These are phyloP conservation scores for Cystofilobasidium macerans DNA, from an alignment of 768 basidiomycete species.

Conservation along the genomic window DNA sequence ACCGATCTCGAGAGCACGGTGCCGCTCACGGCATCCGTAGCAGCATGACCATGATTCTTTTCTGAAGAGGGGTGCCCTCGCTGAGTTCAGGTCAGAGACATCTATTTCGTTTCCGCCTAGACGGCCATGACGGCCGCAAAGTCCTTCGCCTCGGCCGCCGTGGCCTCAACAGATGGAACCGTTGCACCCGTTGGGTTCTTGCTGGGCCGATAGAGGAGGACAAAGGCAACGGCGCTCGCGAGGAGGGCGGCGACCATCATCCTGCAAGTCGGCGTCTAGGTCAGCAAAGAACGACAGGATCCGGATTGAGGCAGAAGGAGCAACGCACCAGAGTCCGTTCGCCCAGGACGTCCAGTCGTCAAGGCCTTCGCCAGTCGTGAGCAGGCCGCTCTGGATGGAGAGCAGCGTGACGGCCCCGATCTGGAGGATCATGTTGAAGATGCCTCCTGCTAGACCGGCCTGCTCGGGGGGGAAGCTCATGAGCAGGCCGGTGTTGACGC, in stretches of 20 bases:
- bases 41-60: too few species aligned
- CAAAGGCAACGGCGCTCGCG: background rate
- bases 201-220: background rate
- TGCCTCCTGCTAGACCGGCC: background rate
- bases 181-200: too few species aligned
- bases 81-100: too few species aligned
- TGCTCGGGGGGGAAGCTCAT: background rate
- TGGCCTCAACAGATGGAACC: too few species aligned
- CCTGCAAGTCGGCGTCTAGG: background rate
- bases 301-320: background rate
- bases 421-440: constrained; percentile 1
- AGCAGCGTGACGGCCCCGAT: background rate
- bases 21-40: too few species aligned
- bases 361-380: background rate
- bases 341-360: background rate
- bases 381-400: background rate
- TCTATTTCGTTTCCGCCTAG: too few species aligned
- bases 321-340: background rate
- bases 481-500: background rate
- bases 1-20: too few species aligned
- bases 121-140: too few species aligned
- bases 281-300: background rate
- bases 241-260: background rate
- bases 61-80: too few species aligned
- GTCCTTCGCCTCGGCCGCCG: too few species aligned